Evolutionary conservation across 768 basidiomycete species (phyloP).

Genomic region (Xerocomellus amylosporus): DNA sequence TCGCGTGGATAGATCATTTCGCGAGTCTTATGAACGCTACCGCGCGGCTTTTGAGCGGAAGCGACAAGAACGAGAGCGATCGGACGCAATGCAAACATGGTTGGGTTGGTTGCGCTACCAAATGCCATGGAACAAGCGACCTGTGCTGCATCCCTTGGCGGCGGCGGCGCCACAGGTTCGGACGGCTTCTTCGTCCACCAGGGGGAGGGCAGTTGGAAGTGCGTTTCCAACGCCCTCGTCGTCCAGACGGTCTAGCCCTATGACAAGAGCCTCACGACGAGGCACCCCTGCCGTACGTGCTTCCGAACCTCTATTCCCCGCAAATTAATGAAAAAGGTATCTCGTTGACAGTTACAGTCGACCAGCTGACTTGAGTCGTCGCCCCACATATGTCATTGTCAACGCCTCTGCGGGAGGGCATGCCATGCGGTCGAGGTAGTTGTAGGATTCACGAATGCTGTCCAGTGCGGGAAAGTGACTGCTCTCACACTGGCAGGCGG

Average conservation of each 20-base stretch:
- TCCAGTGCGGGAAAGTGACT: too few species aligned
- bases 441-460: not conserved
- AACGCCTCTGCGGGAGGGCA: not conserved
- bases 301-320: constrained; percentile 15
- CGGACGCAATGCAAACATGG: constrained; percentile 32
- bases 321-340: constrained; percentile 27
- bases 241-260: constrained; percentile 34
- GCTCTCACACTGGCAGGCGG: constrained; percentile 14
- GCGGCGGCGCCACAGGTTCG: constrained; percentile 20
- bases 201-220: constrained; percentile 26
- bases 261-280: constrained; percentile 30
- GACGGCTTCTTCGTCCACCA: constrained; percentile 23
- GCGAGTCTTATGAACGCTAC: constrained; percentile 92
- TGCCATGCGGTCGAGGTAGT: not conserved
- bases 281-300: constrained; percentile 24
- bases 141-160: constrained; percentile 1
- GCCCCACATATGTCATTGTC: not conserved
- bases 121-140: constrained; percentile 28
- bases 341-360: constrained; percentile 15
- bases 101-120: constrained; percentile 29
- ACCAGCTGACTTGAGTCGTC: constrained; percentile 10
- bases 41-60: constrained; percentile 81
- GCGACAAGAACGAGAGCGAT: constrained; percentile 60
- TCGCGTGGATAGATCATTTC: constrained; percentile 75
- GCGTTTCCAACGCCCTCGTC: constrained; percentile 30